Evolutionary conservation across 768 basidiomycete species (phyloP).

Genomic region (Tricholoma matsutake): DNA sequence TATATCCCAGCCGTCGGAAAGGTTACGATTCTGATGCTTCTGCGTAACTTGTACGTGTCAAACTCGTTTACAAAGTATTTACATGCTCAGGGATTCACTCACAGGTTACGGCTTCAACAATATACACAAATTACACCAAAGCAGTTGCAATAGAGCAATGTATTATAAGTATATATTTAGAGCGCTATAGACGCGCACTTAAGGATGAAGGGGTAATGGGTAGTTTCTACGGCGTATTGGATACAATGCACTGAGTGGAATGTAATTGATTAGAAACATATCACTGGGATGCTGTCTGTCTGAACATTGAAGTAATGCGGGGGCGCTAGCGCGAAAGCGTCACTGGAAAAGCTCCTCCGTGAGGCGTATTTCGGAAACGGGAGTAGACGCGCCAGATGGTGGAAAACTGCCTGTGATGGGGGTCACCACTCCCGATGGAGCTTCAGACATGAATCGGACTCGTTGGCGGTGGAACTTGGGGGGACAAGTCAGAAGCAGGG

Average conservation of each 20-base stretch:
- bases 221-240: slow-evolving; percentile 27
- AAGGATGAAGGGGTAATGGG: slow-evolving; percentile 19
- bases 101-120: slow-evolving; percentile 55
- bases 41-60: slow-evolving; percentile 80
- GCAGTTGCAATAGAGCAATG: slow-evolving; percentile 28
- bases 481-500: slow-evolving; percentile 5
- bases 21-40: slow-evolving; percentile 96
- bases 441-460: slow-evolving; percentile 70
- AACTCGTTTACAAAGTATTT: slow-evolving; percentile 2
- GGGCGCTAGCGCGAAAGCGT: not conserved
- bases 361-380: slow-evolving; percentile 31
- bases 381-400: slow-evolving; percentile 48
- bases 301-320: slow-evolving; percentile 2
- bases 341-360: slow-evolving; percentile 47
- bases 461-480: slow-evolving; percentile 77
- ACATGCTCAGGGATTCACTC: slow-evolving; percentile 2
- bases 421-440: slow-evolving; percentile 62
- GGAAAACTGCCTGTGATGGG: slow-evolving; percentile 60
- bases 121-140: slow-evolving; percentile 37
- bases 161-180: slow-evolving; percentile 29
- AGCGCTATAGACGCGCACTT: slow-evolving; percentile 22
- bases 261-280: not conserved
- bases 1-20: slow-evolving; percentile 98
- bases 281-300: not conserved
- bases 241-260: slow-evolving; percentile 27